Conservation (phyloP, 2,329 filamentous ascomycete species). For the Myriosclerotinia duriaeana region DNA sequence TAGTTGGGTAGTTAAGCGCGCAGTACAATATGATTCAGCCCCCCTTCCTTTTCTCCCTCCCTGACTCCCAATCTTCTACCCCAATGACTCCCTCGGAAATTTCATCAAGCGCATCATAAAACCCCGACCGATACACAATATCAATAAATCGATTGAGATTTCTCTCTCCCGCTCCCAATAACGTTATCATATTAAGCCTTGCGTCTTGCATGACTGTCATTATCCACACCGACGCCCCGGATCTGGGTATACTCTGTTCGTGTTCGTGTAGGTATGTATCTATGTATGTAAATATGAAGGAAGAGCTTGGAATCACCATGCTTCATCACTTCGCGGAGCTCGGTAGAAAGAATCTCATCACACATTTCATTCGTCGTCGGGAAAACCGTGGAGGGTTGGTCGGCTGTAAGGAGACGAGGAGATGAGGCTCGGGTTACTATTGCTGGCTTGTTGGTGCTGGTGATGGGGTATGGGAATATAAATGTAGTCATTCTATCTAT, state of each 20-base stretch:
- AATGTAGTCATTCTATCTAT: too few species aligned
- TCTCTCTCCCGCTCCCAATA: not conserved
- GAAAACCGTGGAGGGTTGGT: not conserved
- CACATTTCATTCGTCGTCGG: not conserved
- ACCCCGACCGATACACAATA: not conserved
- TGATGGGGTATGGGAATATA: not conserved
- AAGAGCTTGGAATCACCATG: constrained; percentile 2
- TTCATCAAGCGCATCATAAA: not conserved
- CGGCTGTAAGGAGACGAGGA: not conserved
- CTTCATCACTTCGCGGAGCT: constrained; percentile 1
- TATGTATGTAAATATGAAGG: not conserved
- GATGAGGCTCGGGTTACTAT: not conserved
- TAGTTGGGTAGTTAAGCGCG: too few species aligned
- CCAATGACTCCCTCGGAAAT: not conserved
- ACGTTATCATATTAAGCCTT: constrained; percentile 15
- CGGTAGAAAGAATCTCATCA: not conserved
- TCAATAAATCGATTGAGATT: not conserved
- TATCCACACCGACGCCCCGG: not conserved
- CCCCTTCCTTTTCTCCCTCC: not conserved
- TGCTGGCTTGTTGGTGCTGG: not conserved
- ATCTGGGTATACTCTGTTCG: not conserved
- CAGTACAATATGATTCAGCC: too few species aligned
- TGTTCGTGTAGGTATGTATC: too few species aligned
- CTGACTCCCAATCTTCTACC: not conserved
- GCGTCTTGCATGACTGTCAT: constrained; percentile 3